Percentiles rank a stretch among this genome's conserved stretches.
Evolutionary conservation across 805 yeast species (phyloP).

Genomic region (Wickerhamomyces silvicola): DNA sequence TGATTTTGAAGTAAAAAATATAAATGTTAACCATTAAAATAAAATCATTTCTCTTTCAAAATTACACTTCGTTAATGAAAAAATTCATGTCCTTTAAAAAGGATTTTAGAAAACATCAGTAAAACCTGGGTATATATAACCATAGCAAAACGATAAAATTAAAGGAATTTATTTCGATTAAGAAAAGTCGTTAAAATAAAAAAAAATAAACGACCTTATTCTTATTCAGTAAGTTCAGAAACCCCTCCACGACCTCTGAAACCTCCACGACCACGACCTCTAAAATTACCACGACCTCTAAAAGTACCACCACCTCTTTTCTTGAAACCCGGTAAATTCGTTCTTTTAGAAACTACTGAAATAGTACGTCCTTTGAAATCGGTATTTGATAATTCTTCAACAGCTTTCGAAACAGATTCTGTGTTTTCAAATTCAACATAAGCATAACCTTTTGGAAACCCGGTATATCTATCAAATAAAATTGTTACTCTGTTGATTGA

Average conservation of each 20-base stretch:
- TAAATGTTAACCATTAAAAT: no score
- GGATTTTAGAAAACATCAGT: no score
- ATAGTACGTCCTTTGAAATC: slow-evolving; percentile 41
- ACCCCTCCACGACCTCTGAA: slow-evolving; percentile 10
- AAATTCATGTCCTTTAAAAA: no score
- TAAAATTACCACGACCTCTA: slow-evolving; percentile 15
- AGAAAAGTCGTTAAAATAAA: no score
- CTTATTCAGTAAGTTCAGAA: no score
- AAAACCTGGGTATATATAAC: no score
- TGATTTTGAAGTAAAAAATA: no score
- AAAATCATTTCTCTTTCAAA: no score
- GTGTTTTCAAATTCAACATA: slow-evolving; percentile 48
- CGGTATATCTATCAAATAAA: slow-evolving; percentile 37
- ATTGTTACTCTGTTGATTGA: slow-evolving; percentile 46
- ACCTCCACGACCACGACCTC: slow-evolving; percentile 18
- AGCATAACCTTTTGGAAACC: slow-evolving; percentile 53
- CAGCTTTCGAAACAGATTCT: slow-evolving; percentile 40
- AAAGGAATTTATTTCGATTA: no score
- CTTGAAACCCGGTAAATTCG: slow-evolving; percentile 44
- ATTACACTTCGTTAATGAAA: no score
- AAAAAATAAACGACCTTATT: no score
- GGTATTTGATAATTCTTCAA: slow-evolving; percentile 34
- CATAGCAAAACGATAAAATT: no score
- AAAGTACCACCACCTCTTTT: slow-evolving; percentile 16
- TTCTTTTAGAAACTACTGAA: slow-evolving; percentile 44